These are phyloP conservation scores for Ormosia semicastrata DNA, from an alignment of 306 rosid species.

Conservation along the genomic window DNA sequence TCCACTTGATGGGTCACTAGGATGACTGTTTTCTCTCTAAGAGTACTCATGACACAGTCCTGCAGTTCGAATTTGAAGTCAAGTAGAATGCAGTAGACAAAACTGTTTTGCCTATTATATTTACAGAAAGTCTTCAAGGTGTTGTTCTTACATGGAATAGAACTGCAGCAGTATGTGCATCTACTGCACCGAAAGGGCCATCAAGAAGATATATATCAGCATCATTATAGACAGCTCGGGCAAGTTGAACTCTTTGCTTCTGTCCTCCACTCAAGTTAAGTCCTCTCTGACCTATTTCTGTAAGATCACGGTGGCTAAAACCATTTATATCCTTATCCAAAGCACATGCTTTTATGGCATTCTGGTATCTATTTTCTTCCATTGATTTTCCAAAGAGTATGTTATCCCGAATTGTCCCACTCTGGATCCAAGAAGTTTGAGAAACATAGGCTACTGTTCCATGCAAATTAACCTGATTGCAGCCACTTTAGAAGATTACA, in stretches of 20 bases:
- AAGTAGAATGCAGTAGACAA: background rate
- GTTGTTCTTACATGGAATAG: slow-evolving; percentile 44
- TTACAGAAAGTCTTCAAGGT: background rate
- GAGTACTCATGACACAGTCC: slow-evolving; percentile 60
- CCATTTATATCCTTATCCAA: slow-evolving; percentile 51
- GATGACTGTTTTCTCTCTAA: slow-evolving; percentile 48
- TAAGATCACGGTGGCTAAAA: slow-evolving; percentile 59
- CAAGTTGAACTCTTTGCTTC: slow-evolving; percentile 66
- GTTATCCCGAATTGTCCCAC: slow-evolving; percentile 66
- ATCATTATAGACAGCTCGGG: slow-evolving; percentile 62
- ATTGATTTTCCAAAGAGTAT: slow-evolving; percentile 55
- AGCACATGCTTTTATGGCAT: slow-evolving; percentile 54
- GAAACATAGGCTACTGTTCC: slow-evolving; percentile 62
- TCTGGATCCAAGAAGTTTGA: slow-evolving; percentile 70
- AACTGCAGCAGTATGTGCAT: slow-evolving; percentile 57
- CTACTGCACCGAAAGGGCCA: slow-evolving; percentile 66
- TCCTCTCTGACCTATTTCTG: slow-evolving; percentile 74
- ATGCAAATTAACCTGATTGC: slow-evolving; percentile 35
- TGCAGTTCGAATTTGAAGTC: slow-evolving; percentile 12
- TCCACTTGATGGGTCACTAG: slow-evolving; percentile 72
- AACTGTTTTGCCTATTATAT: background rate
- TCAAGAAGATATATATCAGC: slow-evolving; percentile 62
- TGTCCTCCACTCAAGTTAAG: slow-evolving; percentile 76
- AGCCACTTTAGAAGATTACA: background rate
- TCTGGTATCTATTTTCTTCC: slow-evolving; percentile 41